These are phyloP conservation scores for Oryza meridionalis DNA, from an alignment of 176 grass and related monocot species.

Conservation along the genomic window DNA sequence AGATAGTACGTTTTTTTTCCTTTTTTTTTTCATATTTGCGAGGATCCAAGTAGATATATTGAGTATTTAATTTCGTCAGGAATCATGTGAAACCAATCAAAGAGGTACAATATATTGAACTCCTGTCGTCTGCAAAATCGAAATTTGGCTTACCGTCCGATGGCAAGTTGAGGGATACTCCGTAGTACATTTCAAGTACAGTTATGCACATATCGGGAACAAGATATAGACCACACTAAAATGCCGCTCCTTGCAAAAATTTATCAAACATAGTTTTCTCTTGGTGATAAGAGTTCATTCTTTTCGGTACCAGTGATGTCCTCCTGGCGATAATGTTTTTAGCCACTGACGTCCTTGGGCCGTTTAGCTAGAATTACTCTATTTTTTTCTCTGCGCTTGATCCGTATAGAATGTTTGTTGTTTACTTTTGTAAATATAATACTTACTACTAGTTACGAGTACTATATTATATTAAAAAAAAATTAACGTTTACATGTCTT, in stretches of 20 bases:
- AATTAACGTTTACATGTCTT: not conserved
- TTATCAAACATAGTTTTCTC: not conserved
- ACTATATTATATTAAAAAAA: not conserved
- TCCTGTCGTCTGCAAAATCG: not conserved
- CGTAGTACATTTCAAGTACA: conserved; percentile 16
- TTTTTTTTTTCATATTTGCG: too few species aligned
- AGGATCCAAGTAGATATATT: too few species aligned
- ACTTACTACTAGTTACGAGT: not conserved
- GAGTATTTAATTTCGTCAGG: not conserved
- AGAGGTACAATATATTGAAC: too few species aligned
- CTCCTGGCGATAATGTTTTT: not conserved
- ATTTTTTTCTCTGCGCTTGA: not conserved
- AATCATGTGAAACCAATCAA: too few species aligned
- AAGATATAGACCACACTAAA: not conserved
- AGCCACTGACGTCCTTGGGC: not conserved
- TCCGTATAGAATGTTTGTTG: not conserved
- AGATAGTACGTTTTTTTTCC: too few species aligned
- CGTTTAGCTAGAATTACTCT: not conserved
- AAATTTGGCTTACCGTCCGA: not conserved
- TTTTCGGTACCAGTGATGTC: not conserved
- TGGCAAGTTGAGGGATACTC: not conserved
- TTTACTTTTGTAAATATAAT: not conserved
- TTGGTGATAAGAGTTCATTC: not conserved
- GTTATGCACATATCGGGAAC: conserved; percentile 2
- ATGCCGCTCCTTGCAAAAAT: not conserved